These are phyloP conservation scores for Diphasiastrum complanatum DNA, from an alignment of 83 land plant genomes.

Conservation along the genomic window DNA sequence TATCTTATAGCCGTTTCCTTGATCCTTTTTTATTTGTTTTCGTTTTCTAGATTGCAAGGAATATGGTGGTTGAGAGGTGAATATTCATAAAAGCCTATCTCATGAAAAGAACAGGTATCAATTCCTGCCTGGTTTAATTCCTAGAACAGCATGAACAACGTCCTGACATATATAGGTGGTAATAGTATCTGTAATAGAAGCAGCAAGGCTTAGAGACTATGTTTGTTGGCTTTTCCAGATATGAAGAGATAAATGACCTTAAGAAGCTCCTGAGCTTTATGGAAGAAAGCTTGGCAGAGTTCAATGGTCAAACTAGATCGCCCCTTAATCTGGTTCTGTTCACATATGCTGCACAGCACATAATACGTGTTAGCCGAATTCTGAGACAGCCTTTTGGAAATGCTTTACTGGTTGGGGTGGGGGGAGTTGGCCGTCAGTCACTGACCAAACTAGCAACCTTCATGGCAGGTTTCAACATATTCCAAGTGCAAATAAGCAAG, in stretches of 20 bases:
- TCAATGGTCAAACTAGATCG: slow-evolving; percentile 36
- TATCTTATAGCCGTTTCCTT: neutral
- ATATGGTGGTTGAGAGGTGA: too few relatives aligned
- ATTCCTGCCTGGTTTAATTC: too few relatives aligned
- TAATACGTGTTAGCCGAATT: slow-evolving; percentile 37
- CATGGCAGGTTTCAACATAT: slow-evolving; percentile 37
- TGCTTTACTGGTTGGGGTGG: slow-evolving; percentile 40
- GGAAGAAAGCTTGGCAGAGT: slow-evolving; percentile 31
- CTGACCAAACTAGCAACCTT: slow-evolving; percentile 36
- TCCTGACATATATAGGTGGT: too few relatives aligned
- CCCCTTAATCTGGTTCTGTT: slow-evolving; percentile 33
- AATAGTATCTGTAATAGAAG: too few relatives aligned
- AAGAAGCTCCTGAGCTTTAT: slow-evolving; percentile 29
- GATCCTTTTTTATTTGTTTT: too few relatives aligned
- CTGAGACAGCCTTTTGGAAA: slow-evolving; percentile 41
- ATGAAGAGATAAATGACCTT: slow-evolving; percentile 37
- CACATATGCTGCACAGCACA: slow-evolving; percentile 40
- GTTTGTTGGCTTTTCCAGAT: slow-evolving; percentile 13
- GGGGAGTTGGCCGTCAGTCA: slow-evolving; percentile 41
- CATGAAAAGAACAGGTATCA: too few relatives aligned
- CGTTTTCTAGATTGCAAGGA: too few relatives aligned
- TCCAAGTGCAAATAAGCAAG: slow-evolving; percentile 39
- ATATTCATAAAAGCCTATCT: too few relatives aligned
- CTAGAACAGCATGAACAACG: too few relatives aligned
- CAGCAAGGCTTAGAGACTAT: too few relatives aligned